Evolutionary conservation across 768 basidiomycete species (phyloP).

Genomic region (Amanita subjunquillea): DNA sequence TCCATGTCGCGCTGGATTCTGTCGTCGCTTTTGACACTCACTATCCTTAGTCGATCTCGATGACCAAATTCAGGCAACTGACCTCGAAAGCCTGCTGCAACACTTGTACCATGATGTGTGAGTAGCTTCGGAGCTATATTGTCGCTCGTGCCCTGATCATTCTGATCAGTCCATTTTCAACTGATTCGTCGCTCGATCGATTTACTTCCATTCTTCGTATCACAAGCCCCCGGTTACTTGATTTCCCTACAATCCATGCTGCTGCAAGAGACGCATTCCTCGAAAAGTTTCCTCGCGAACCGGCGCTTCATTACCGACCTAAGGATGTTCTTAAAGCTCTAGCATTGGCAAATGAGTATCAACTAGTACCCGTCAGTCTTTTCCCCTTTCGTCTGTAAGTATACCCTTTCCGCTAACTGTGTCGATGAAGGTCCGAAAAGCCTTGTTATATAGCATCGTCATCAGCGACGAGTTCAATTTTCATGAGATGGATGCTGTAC

Average conservation of each 20-base stretch:
- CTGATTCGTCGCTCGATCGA: slow-evolving; percentile 31
- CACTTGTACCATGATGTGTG: slow-evolving; percentile 63
- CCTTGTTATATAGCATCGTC: slow-evolving; percentile 54
- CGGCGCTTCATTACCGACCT: slow-evolving; percentile 30
- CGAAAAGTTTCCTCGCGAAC: slow-evolving; percentile 38
- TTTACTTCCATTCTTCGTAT: slow-evolving; percentile 48
- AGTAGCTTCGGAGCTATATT: slow-evolving; percentile 17
- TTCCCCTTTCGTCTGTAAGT: neutral
- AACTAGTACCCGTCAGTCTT: slow-evolving; percentile 37
- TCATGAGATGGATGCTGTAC: slow-evolving; percentile 14
- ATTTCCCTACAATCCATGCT: slow-evolving; percentile 44
- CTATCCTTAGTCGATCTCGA: slow-evolving; percentile 24
- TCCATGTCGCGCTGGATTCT: neutral
- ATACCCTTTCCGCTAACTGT: neutral
- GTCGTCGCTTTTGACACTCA: slow-evolving; percentile 1
- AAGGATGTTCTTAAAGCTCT: slow-evolving; percentile 44
- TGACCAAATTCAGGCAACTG: slow-evolving; percentile 26
- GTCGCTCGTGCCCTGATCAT: neutral
- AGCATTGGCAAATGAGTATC: slow-evolving; percentile 35
- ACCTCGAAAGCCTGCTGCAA: slow-evolving; percentile 47
- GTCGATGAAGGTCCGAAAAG: slow-evolving; percentile 41
- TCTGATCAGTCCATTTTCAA: slow-evolving; percentile 33
- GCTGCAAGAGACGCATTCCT: slow-evolving; percentile 32
- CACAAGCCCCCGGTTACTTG: slow-evolving; percentile 42
- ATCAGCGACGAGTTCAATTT: slow-evolving; percentile 48